Evolutionary conservation across 345 rosid species (phyloP).

Genomic region (Mallotus nudiflorus): DNA sequence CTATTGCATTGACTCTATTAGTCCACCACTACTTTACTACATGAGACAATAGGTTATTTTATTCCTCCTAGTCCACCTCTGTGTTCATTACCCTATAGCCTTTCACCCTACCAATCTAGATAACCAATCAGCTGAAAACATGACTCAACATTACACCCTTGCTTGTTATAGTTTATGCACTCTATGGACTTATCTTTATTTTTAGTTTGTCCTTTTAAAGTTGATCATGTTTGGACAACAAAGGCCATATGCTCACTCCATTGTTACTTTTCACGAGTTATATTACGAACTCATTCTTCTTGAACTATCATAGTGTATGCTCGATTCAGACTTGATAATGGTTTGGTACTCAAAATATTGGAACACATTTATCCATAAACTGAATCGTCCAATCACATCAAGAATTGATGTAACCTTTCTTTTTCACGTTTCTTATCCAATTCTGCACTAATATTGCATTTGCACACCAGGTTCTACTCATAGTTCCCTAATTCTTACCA

Average conservation of each 20-base stretch:
- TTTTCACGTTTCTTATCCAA: background rate
- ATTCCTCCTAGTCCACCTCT: background rate
- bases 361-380: background rate
- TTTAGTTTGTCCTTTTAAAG: background rate
- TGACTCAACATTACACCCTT: background rate
- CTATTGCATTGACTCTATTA: background rate
- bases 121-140: background rate
- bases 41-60: background rate
- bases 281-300: background rate
- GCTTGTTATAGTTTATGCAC: background rate
- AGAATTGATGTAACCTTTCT: background rate
- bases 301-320: background rate
- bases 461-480: background rate
- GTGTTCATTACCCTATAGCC: background rate
- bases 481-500: background rate
- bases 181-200: background rate
- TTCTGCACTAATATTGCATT: background rate
- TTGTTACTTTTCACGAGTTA: background rate
- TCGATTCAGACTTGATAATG: background rate
- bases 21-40: background rate
- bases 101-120: background rate
- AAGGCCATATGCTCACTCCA: background rate
- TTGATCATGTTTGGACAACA: background rate
- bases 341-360: background rate
- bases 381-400: background rate